Evolutionary conservation across 768 basidiomycete species (phyloP).

Genomic region (Lactarius deliciosus): DNA sequence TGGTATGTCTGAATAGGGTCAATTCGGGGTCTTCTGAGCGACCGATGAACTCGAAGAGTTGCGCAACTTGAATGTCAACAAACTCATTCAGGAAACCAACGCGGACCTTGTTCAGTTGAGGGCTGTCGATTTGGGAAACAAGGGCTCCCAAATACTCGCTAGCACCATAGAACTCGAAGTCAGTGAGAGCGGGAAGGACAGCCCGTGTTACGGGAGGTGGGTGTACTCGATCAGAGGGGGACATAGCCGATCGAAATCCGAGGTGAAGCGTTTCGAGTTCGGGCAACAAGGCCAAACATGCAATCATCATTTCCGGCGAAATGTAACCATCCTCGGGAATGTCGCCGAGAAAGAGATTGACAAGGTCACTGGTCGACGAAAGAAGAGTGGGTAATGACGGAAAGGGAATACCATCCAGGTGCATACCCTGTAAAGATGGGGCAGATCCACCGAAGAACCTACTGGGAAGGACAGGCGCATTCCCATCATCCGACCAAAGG

Average conservation of each 20-base stretch:
- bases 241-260: not conserved
- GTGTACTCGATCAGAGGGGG: not conserved
- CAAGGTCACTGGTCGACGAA: slow-evolving; percentile 1
- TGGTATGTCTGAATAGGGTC: not conserved
- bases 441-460: slow-evolving; percentile 9
- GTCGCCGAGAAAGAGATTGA: not conserved
- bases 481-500: not conserved
- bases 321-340: not conserved
- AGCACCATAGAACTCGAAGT: not conserved
- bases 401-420: not conserved
- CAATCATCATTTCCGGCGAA: not conserved
- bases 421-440: not conserved
- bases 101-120: not conserved
- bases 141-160: slow-evolving; percentile 15
- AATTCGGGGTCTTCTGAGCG: not conserved
- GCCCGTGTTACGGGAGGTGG: not conserved
- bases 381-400: slow-evolving; percentile 2
- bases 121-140: slow-evolving; percentile 1
- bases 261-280: not conserved
- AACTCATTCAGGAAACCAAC: slow-evolving; percentile 1
- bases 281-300: not conserved
- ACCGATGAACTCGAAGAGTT: not conserved
- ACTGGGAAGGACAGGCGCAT: not conserved
- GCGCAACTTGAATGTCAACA: not conserved
- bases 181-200: slow-evolving; percentile 7